These are phyloP conservation scores for Candida vaughaniae DNA, from an alignment of 805 yeast genomes.

Conservation along the genomic window DNA sequence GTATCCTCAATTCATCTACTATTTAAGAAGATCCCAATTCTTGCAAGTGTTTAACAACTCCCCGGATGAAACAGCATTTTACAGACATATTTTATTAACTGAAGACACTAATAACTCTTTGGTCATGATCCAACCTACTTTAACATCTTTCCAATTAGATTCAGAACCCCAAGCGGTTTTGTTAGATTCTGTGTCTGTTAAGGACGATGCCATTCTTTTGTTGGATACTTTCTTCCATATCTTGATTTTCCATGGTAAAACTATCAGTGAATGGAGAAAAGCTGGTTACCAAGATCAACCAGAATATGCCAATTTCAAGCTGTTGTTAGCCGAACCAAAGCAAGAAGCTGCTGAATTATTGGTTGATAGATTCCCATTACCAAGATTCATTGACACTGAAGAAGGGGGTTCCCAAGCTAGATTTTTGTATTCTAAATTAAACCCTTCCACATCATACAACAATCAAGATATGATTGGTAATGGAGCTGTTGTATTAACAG, in stretches of 20 bases:
- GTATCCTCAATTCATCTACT: constrained; percentile 67
- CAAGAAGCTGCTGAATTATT: constrained; percentile 64
- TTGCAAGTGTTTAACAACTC: constrained; percentile 66
- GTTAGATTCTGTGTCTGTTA: constrained; percentile 61
- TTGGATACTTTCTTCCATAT: constrained; percentile 71
- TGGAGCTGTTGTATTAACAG: constrained; percentile 48
- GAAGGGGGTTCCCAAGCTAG: constrained; percentile 78
- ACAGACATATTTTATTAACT: constrained; percentile 59
- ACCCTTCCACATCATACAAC: constrained; percentile 56
- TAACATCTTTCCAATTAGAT: constrained; percentile 24
- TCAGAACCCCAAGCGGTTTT: constrained; percentile 62
- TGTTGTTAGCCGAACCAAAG: constrained; percentile 60
- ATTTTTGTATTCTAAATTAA: constrained; percentile 65
- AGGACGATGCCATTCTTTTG: constrained; percentile 54
- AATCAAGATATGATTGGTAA: constrained; percentile 25
- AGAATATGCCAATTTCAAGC: constrained; percentile 59
- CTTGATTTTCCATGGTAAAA: constrained; percentile 64
- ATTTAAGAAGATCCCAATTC: constrained; percentile 64
- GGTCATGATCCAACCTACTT: constrained; percentile 69
- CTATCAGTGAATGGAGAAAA: constrained; percentile 65
- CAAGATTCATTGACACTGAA: constrained; percentile 70
- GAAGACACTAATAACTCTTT: constrained; percentile 62
- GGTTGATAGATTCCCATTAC: constrained; percentile 67
- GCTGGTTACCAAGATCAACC: constrained; percentile 60
- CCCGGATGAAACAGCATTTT: constrained; percentile 69